These are phyloP conservation scores for Platismatia glauca DNA, from an alignment of 495 filamentous ascomycete genomes.

Conservation along the genomic window DNA sequence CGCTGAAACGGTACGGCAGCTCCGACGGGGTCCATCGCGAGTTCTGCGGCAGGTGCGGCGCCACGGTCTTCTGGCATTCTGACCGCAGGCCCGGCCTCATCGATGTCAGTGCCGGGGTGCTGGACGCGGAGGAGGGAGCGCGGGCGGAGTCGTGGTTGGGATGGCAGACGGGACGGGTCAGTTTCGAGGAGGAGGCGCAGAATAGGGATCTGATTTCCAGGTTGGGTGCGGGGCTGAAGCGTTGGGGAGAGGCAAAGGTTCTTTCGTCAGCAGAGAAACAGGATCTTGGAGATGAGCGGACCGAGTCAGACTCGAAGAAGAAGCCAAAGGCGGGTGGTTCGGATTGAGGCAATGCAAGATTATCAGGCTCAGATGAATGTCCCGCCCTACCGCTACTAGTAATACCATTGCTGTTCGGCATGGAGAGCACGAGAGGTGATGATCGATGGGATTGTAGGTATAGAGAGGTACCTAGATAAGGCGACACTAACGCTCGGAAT, in stretches of 20 bases:
- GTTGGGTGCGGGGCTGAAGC: conserved; percentile 29
- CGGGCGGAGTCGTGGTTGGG: conserved; percentile 39
- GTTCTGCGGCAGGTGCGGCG: conserved; percentile 46
- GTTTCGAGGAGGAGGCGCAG: conserved; percentile 28
- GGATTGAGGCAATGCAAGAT: background rate
- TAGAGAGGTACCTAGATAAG: too few relatives aligned
- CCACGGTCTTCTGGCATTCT: conserved; percentile 40
- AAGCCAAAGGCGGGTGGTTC: background rate
- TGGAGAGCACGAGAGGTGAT: background rate
- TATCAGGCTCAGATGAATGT: background rate
- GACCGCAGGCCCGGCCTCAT: conserved; percentile 37
- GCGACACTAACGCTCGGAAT: too few relatives aligned
- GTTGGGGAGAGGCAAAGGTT: conserved; percentile 20
- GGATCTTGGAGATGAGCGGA: background rate
- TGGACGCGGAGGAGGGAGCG: conserved; percentile 39
- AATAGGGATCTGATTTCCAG: conserved; percentile 29
- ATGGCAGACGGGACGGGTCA: conserved; percentile 30
- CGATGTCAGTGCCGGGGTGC: conserved; percentile 42
- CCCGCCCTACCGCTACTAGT: too few relatives aligned
- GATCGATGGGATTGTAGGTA: background rate
- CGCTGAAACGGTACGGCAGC: conserved; percentile 38
- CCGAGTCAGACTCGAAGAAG: background rate
- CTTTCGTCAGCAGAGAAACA: background rate
- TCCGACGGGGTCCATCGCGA: conserved; percentile 39
- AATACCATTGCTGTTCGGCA: background rate